phyloP scores from a whole-genome alignment of 2,329 filamentous ascomycete species.

The Chrysosporium queenslandicum region DNA sequence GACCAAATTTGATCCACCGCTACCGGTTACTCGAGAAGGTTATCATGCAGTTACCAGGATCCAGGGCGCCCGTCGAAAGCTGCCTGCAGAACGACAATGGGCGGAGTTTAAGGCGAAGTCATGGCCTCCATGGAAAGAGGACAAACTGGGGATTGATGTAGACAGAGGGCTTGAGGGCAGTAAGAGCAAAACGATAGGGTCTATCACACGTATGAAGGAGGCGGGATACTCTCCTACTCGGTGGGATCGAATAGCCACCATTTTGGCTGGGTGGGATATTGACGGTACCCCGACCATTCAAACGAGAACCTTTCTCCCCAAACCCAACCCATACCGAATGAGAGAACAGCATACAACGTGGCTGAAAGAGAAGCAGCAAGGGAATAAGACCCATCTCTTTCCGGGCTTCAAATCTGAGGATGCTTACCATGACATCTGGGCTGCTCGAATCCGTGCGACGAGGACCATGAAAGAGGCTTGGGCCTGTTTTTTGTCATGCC shows the following conservation, averaged over 20 bases:
- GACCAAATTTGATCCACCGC: slow-evolving; percentile 44
- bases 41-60: slow-evolving; percentile 47
- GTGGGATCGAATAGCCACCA: slow-evolving; percentile 46
- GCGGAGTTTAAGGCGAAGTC: slow-evolving; percentile 49
- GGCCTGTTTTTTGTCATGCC: slow-evolving; percentile 52
- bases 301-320: slow-evolving; percentile 39
- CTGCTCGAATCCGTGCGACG: slow-evolving; percentile 49
- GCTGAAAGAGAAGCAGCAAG: background rate
- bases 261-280: slow-evolving; percentile 54
- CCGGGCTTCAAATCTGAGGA: slow-evolving; percentile 2
- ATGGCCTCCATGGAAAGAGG: slow-evolving; percentile 58
- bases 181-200: slow-evolving; percentile 46
- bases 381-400: background rate
- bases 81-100: slow-evolving; percentile 46
- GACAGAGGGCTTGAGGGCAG: slow-evolving; percentile 47
- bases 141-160: slow-evolving; percentile 51
- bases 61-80: slow-evolving; percentile 51
- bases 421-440: slow-evolving; percentile 38
- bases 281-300: slow-evolving; percentile 56
- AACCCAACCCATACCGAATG: slow-evolving; percentile 8
- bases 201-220: slow-evolving; percentile 48
- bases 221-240: slow-evolving; percentile 45
- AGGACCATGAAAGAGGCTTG: slow-evolving; percentile 54
- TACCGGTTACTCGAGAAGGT: slow-evolving; percentile 48
- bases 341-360: slow-evolving; percentile 4